Conservation (phyloP, 2,329 filamentous ascomycete species). For the Raffaelea arxii region DNA sequence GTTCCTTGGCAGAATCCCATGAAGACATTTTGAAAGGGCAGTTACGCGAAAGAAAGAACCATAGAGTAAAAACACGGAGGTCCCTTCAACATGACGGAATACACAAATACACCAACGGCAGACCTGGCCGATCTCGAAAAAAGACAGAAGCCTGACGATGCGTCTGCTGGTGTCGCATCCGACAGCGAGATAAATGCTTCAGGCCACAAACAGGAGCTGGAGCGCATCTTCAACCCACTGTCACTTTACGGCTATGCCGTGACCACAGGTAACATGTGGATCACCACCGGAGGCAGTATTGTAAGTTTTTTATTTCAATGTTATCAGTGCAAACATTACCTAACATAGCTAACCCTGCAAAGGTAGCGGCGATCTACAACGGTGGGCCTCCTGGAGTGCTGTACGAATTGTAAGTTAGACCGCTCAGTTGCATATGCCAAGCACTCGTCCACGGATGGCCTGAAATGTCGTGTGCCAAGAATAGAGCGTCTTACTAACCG, state of each 20-base stretch:
- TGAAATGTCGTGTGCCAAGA: not conserved
- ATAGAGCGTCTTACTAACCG: not conserved
- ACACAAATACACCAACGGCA: too few species aligned
- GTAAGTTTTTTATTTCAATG: not conserved
- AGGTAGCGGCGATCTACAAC: constrained; percentile 1
- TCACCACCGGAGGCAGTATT: not conserved
- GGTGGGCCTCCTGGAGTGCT: not conserved
- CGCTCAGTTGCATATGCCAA: too few species aligned
- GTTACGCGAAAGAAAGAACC: too few species aligned
- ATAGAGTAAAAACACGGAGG: too few species aligned
- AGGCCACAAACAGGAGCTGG: constrained; percentile 1
- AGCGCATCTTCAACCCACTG: not conserved
- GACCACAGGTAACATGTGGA: not conserved
- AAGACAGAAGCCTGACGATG: too few species aligned
- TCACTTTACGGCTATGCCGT: not conserved
- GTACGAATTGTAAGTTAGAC: constrained; percentile 2
- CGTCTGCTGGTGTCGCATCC: not conserved
- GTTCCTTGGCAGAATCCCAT: too few species aligned
- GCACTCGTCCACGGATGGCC: too few species aligned
- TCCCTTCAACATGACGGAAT: too few species aligned
- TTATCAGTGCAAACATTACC: not conserved
- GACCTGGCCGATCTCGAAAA: not conserved
- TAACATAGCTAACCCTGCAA: not conserved
- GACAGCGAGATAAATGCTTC: not conserved
- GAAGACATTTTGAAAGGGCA: too few species aligned